Base-by-base conservation (phyloP, 768 basidiomycete species). In the Suillus lakei region DNA sequence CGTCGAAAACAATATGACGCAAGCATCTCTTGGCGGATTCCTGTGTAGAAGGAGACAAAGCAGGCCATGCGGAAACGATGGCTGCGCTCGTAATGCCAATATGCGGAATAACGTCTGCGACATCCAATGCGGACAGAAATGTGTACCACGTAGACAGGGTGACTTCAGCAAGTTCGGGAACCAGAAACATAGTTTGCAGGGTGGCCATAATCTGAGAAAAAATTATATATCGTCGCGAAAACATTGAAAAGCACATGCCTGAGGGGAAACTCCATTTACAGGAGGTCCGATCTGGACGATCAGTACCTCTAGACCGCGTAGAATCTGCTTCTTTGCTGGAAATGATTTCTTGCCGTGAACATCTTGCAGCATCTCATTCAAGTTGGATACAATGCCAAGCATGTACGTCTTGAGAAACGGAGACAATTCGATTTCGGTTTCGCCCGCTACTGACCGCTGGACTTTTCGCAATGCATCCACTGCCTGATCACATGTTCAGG, bases 311-410 rank as follows among this genome's bases (percentile, higher is more conserved):
- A 98, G 78, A 67, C 93, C 90, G 30, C 91, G 85, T 56, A 98
- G 80, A 65, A 97, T 91, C 72, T 88, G 88, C 63, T 85, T 84
- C 77, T 98, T 98, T 39, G 83, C 82, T 10, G 79, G 77, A 0
- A 87, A 80, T 0, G 98, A 80, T 69, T 91, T 91, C 77, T 91
- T 94, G 5, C 92, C 92, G 28, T 89, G 87, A 1, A 91, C 83
- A 65, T 95, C 96, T 73, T 95, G 93, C 61, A 98, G 77, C 77
- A 91, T 88, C 38, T 95, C 93, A 70, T 92, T 96, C 70, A 98
- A 85, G 67, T 89, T 83, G 0, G 93, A 88, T 23, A 98, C 89
- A 62, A 98, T 82, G 1, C 93, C 96, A 7, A 98, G 85, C 79
- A 96, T 90, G 68, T 94, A 85, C 9, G 81, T 81, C 75, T 90